Base-by-base conservation (phyloP, 192 early-diverging fungal species). In the Coemansia reversa region DNA sequence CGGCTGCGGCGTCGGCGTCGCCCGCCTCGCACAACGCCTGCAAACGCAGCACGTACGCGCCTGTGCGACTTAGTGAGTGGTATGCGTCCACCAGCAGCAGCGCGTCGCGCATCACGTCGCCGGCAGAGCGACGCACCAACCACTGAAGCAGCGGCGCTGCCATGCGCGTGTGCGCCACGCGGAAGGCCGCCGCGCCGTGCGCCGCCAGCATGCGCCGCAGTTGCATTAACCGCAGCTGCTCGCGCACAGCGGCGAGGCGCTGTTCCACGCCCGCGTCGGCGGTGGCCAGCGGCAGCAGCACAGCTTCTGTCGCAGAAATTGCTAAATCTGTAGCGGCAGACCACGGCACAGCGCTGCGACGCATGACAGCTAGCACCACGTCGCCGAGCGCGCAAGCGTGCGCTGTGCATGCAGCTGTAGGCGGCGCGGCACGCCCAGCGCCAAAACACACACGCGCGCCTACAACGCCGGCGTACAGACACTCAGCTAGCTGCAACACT, bases 321-420 rank as follows among this genome's bases (percentile, higher is more conserved):
- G 76, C 71, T 12, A 65, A 33, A 24, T 84, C 86, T n/a, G 86
- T 51, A 14, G 62, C 71, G 0, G 63, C 32, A 5, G 84, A 80
- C 90, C 90, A 91, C 5, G 89, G 89, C 28, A 92, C 78, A 1
- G 77, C 75, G 24, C 85, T 85, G 45, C 85, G 74, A 53, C 85
- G 75, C 84, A 90, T 88, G 11, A 86, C 59, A 32, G 89, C 89
- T 27, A 91, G 63, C n/a, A 83, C 54, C 11, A 89, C 30, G 33
- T 62, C 48, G 8, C 59, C 48, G n/a, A 61, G 45, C 5, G 59
- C 48, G 25, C 48, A 50, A 2, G 48, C 59, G n/a, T 61, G 59
- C 5, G 39, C 59, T 12, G 48, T 50, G 11, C 59, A 48, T 24
- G 42, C 16, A n/a, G 59, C n/a, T 7, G 48, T 50, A 0, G 29